Conservation (phyloP, 306 rosid species). For the Medicago lupulina region DNA sequence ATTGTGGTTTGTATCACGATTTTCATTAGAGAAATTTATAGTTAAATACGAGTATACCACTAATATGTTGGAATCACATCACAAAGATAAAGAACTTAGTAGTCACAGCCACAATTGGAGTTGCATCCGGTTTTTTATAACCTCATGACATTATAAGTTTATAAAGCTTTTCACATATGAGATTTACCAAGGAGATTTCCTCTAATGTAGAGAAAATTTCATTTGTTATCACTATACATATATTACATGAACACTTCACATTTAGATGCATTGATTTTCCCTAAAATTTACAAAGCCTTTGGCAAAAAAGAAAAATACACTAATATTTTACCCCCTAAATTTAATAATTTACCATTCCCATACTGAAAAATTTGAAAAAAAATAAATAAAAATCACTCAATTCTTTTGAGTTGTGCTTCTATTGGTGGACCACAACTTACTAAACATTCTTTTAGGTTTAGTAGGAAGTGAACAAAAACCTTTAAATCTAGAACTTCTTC, state of each 20-base stretch:
- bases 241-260: constrained; percentile 67
- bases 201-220: constrained; percentile 51
- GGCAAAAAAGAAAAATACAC: constrained; percentile 34
- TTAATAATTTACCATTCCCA: constrained; percentile 39
- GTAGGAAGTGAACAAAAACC: constrained; percentile 68
- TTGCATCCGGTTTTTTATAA: neutral
- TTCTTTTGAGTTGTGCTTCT: constrained; percentile 72
- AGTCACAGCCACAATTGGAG: neutral
- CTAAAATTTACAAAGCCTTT: constrained; percentile 58
- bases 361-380: constrained; percentile 33
- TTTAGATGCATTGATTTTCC: constrained; percentile 65
- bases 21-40: neutral
- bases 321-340: constrained; percentile 59
- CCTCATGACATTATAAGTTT: neutral
- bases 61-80: neutral
- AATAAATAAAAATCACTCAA: constrained; percentile 58
- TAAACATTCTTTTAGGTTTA: constrained; percentile 81
- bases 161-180: neutral
- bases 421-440: constrained; percentile 84
- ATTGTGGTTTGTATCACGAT: neutral
- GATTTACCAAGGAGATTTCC: constrained; percentile 53
- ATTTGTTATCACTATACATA: constrained; percentile 60
- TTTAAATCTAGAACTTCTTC: constrained; percentile 63
- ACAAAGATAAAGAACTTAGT: neutral
- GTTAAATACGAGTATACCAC: neutral